Evolutionary conservation across 768 basidiomycete species (phyloP), one percentile per base, ranked within the genome.

Genomic region (Suillus brevipes): DNA sequence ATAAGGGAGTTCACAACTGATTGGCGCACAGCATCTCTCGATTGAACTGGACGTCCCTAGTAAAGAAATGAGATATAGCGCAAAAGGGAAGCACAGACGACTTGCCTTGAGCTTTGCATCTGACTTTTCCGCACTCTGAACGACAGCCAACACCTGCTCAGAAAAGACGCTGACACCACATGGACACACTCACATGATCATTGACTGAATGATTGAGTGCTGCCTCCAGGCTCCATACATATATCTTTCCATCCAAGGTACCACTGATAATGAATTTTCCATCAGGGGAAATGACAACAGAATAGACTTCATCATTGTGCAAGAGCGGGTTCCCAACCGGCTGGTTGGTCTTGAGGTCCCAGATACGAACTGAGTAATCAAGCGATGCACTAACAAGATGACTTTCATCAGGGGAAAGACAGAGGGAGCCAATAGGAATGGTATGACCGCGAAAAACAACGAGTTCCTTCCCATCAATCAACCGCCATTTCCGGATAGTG

Each of bases 181-280:
- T 14, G 13, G 2, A 13, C 23, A 49, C 4, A n/a, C 47, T 6
- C n/a, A 34, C 34, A 10, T 6, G 5, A 36, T n/a, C 18, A 36
- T 13, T 20, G 5, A 34, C 20, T 12, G 6, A 0, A 25, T 50
- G 49, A 4, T 25, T 52, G 36, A 61, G 36, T 8, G 23, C 60
- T 28, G 25, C 60, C 76, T 87, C 86, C 12, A 82, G 85, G 69
- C 95, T 87, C 95, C 95, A 97, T 0, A 94, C 83, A 6, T 90
- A 87, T 1, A 96, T 77, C 49, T 83, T 80, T 65, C 85, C 82
- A 73, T 97, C 95, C 71, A 85, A 84, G 0, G 94, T 94, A 14
- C 87, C 94, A 69, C 90, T 93, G 3, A 88, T 92, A 5, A 97
- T 81, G 61, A 87, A 86, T 70, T 84, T 88, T 14, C 91, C 94